These are phyloP conservation scores for Peribolospora baueri DNA, from an alignment of 768 basidiomycete species.

Conservation along the genomic window DNA sequence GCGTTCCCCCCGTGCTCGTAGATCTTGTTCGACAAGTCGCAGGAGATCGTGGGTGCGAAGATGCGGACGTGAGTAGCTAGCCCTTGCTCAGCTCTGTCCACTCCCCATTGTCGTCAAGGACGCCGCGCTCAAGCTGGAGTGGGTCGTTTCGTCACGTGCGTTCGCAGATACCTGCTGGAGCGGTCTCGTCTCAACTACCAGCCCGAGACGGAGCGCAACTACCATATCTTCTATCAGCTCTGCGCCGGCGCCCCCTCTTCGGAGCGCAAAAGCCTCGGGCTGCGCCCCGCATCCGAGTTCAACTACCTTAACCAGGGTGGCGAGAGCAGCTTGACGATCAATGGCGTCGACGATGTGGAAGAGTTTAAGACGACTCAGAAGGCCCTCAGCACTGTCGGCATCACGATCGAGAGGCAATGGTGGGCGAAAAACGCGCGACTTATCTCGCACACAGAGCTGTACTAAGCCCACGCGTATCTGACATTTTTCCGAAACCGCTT, in stretches of 20 bases:
- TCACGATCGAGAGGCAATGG: conserved; percentile 95
- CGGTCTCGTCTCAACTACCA: conserved; percentile 95
- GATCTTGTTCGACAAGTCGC: conserved; percentile 88
- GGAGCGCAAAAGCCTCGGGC: conserved; percentile 79
- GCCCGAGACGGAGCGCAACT: conserved; percentile 87
- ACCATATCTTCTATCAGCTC: conserved; percentile 99
- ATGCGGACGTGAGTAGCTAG: conserved; percentile 40
- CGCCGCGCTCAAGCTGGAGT: no score
- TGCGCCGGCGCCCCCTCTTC: conserved; percentile 85
- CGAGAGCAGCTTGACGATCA: conserved; percentile 56
- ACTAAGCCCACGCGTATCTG: no score
- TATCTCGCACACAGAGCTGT: no score
- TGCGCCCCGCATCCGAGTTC: conserved; percentile 74
- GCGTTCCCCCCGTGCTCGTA: conserved; percentile 17
- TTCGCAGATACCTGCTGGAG: conserved; percentile 51
- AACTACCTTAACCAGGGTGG: conserved; percentile 85
- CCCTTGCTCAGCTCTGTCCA: no score
- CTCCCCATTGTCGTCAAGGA: no score
- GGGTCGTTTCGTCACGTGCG: no score
- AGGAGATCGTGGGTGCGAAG: conserved; percentile 95
- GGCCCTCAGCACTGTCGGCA: conserved; percentile 87
- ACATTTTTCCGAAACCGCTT: no score
- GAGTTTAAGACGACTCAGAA: conserved; percentile 85
- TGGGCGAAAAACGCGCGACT: conserved; percentile 24
- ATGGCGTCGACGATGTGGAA: conserved; percentile 82